Evolutionary conservation across 1,284 basidiomycete species (phyloP).

Genomic region (Boletus smithii): DNA sequence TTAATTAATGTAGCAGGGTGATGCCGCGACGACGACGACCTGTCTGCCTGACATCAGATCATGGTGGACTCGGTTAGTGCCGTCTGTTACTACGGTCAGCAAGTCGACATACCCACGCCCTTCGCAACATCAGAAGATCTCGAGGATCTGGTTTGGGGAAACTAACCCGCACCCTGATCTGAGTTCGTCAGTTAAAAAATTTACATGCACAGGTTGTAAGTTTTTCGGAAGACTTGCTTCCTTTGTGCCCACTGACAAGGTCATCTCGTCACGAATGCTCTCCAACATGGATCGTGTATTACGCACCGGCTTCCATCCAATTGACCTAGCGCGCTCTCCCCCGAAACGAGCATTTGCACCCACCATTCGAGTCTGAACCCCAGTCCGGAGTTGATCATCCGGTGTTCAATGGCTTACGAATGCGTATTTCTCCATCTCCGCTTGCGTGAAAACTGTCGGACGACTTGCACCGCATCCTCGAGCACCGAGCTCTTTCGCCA

Average conservation of each 20-base stretch:
- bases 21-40: neutral
- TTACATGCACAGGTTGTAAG: too few relatives aligned
- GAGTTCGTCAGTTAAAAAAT: too few relatives aligned
- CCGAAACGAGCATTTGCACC: conserved; percentile 43
- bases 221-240: neutral
- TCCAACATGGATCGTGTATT: conserved; percentile 30
- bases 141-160: too few relatives aligned
- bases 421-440: conserved; percentile 29
- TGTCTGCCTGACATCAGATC: neutral
- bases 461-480: conserved; percentile 24
- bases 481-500: conserved; percentile 24
- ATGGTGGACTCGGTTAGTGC: conserved; percentile 6
- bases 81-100: conserved; percentile 11
- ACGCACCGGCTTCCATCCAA: conserved; percentile 40
- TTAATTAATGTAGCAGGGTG: conserved; percentile 4
- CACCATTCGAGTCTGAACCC: conserved; percentile 30
- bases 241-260: conserved; percentile 6
- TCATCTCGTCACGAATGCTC: conserved; percentile 31
- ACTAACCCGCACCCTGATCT: too few relatives aligned
- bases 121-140: neutral
- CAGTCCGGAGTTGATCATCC: neutral
- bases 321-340: conserved; percentile 38
- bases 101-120: neutral
- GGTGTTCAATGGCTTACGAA: conserved; percentile 21
- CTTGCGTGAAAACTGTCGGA: conserved; percentile 30